Evolutionary conservation across 345 rosid genomes (phyloP).

Genomic region (Turnera subulata): DNA sequence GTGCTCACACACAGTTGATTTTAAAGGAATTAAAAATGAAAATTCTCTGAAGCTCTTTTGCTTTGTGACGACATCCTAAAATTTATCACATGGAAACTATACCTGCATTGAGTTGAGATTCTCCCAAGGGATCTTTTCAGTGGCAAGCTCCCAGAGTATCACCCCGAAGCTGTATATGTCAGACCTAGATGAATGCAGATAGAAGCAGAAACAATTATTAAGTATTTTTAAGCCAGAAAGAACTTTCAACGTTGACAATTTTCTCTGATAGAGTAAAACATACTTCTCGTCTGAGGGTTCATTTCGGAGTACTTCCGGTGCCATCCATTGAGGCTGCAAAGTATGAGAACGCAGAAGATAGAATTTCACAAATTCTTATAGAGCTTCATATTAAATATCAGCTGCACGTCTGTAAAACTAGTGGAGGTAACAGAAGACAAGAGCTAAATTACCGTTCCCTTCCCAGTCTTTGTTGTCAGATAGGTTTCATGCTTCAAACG

Average conservation of each 20-base stretch:
- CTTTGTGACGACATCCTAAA: too few relatives aligned
- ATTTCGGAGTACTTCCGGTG: conserved; percentile 95
- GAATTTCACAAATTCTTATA: too few relatives aligned
- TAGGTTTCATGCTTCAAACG: conserved; percentile 86
- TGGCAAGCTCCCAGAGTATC: conserved; percentile 89
- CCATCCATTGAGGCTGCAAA: conserved; percentile 99
- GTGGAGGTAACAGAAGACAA: conserved; percentile 1
- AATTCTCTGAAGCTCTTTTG: not conserved
- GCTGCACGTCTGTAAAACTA: conserved; percentile 1
- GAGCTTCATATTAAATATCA: not conserved
- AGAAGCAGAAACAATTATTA: conserved; percentile 8
- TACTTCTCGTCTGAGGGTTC: conserved; percentile 98
- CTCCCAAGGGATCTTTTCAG: conserved; percentile 98
- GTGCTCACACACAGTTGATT: not conserved
- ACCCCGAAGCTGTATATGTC: conserved; percentile 96
- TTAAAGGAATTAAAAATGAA: not conserved
- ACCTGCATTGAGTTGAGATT: conserved; percentile 97
- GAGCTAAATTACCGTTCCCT: conserved; percentile 69
- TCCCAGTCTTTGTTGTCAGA: conserved; percentile 73
- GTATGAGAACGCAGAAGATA: conserved; percentile 12
- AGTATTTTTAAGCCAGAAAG: not conserved
- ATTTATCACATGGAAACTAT: conserved; percentile 7
- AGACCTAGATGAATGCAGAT: conserved; percentile 48
- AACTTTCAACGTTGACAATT: not conserved
- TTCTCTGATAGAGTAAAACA: conserved; percentile 16